Evolutionary conservation across 495 filamentous ascomycete species (phyloP), one percentile per base, ranked within the genome.

Genomic region (Penicillium antarcticum): DNA sequence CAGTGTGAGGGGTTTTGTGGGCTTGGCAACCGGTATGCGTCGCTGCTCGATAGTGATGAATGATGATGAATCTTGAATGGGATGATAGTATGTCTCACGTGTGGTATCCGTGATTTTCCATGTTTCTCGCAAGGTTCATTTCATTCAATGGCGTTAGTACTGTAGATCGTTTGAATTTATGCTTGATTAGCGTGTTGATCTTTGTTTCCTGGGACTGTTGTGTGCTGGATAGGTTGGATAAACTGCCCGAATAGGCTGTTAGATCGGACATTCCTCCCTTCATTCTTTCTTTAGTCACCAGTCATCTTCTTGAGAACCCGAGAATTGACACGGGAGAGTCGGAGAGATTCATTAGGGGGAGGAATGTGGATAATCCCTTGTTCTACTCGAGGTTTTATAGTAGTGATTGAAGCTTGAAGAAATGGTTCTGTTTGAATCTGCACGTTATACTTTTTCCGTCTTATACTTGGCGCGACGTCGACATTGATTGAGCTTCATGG

Each of bases 11-110:
- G 60, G 9, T 65, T 65, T 18, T 70, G 66, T 42, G 59, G 68
- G 18, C 46, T 67, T 48, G 66, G 66, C n/a, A 69, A 69, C 52
- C 61, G 63, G 58, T 69, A 69, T 64, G 61, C 56, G 21, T 63
- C 53, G 9, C 42, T 66, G 42, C 29, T 59, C 13, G 48, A 57
- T 48, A 36, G 24, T 21, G 46, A 42, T 33, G 43, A 42, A 14
- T 34, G 41, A 53, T 35, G 49, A 53, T 29, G 32, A 45, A 41
- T 7, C 16, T 16, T 18, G 14, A 13, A 17, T 24, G 18, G 33
- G 50, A 42, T 23, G 21, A 23, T 2, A 37, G 32, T 37, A 13
- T 63, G 42, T 49, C 36, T 43, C 47, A 45, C 16, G 10, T 38
- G 19, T 33, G 45, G 48, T 36, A 40, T 36, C 16, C 10, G 26